Evolutionary conservation across 306 rosid genomes (phyloP).

Genomic region (Citrullus amarus): DNA sequence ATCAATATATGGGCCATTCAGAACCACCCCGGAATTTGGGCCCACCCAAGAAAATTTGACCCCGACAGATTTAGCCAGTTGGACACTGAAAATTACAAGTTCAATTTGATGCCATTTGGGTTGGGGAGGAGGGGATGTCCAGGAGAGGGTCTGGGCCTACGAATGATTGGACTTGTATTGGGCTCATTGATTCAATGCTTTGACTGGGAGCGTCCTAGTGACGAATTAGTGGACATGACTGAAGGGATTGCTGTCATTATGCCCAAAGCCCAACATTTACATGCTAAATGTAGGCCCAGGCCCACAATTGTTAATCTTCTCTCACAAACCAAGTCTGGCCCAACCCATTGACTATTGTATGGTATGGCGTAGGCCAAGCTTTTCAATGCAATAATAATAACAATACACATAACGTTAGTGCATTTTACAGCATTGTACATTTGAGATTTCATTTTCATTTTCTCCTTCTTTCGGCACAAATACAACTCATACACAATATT

Average conservation of each 20-base stretch:
- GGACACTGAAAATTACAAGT: background rate
- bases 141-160: constrained; percentile 6
- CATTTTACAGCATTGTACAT: background rate
- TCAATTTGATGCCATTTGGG: constrained; percentile 14
- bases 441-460: too few relatives aligned
- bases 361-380: too few relatives aligned
- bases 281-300: background rate
- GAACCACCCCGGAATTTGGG: constrained; percentile 21
- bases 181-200: constrained; percentile 12
- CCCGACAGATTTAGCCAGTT: constrained; percentile 20
- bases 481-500: too few relatives aligned
- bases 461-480: too few relatives aligned
- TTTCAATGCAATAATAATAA: background rate
- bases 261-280: constrained; percentile 2
- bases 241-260: constrained; percentile 5
- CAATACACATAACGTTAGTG: background rate
- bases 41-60: constrained; percentile 14
- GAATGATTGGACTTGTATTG: constrained; percentile 1
- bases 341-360: background rate
- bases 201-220: constrained; percentile 1
- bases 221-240: background rate
- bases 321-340: background rate
- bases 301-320: background rate
- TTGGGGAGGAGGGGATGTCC: constrained; percentile 14
- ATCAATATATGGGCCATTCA: constrained; percentile 33